Evolutionary conservation across 805 yeast genomes (phyloP).

Genomic region (Lipomyces japonicus): DNA sequence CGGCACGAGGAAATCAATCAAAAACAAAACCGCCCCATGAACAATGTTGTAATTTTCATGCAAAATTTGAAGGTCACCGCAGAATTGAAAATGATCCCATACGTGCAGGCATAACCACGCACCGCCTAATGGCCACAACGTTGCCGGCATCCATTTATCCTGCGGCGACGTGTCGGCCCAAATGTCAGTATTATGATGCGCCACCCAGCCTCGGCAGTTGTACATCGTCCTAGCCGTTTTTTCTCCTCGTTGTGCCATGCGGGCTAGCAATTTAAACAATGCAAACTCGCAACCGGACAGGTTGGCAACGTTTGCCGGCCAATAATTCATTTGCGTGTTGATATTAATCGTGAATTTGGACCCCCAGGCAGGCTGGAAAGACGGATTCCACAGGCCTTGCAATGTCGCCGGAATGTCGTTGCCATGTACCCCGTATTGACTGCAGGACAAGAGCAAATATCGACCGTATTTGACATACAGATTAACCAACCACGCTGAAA

Average conservation of each 20-base stretch:
- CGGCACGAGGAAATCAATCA: neutral
- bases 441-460: neutral
- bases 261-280: conserved; percentile 4
- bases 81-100: neutral
- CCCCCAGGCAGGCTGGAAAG: conserved; percentile 12
- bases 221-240: conserved; percentile 13
- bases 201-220: conserved; percentile 20
- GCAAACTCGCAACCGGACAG: conserved; percentile 12
- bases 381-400: conserved; percentile 23
- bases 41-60: neutral
- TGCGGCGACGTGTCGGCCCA: neutral
- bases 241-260: conserved; percentile 7
- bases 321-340: conserved; percentile 22
- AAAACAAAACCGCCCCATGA: neutral
- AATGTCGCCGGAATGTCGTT: conserved; percentile 11
- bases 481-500: too few relatives aligned
- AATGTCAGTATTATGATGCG: conserved; percentile 10
- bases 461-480: neutral
- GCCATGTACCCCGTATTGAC: neutral
- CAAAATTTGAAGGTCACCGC: neutral
- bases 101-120: neutral
- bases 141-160: neutral
- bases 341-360: conserved; percentile 20
- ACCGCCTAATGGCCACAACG: neutral
- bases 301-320: conserved; percentile 9